A percentile compares a stretch with the other conserved stretches of the same genome.
Evolutionary conservation across 1,139 yeast species (phyloP).

Genomic region (Magnusiomyces magnusii): DNA sequence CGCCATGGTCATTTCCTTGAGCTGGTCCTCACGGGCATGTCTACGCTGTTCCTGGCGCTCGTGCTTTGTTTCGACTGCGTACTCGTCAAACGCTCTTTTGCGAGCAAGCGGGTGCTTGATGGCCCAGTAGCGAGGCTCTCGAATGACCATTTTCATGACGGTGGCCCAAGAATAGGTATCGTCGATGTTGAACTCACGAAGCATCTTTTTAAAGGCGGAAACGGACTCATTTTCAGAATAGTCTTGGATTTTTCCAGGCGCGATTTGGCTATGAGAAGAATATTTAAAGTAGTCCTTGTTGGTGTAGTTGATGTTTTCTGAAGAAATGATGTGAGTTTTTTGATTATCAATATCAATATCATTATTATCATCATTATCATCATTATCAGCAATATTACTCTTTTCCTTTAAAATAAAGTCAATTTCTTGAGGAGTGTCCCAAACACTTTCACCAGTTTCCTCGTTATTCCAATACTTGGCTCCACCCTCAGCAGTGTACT

Average conservation of each 20-base stretch:
- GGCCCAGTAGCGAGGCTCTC: slow-evolving; percentile 63
- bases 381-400: no score
- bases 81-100: slow-evolving; percentile 58
- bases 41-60: slow-evolving; percentile 37
- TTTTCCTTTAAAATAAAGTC: slow-evolving; percentile 12
- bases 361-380: slow-evolving; percentile 8
- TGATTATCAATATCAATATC: slow-evolving; percentile 8
- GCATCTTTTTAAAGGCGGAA: slow-evolving; percentile 44
- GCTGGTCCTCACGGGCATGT: slow-evolving; percentile 47
- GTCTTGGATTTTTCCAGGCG: slow-evolving; percentile 9
- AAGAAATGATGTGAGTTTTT: slow-evolving; percentile 2
- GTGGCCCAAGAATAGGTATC: slow-evolving; percentile 65
- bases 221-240: slow-evolving; percentile 36
- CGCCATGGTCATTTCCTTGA: slow-evolving; percentile 45
- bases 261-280: slow-evolving; percentile 12
- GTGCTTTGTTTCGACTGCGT: slow-evolving; percentile 46
- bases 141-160: slow-evolving; percentile 53
- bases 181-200: slow-evolving; percentile 51
- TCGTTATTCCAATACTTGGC: slow-evolving; percentile 63
- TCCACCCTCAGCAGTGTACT: slow-evolving; percentile 60
- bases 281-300: slow-evolving; percentile 11
- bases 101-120: slow-evolving; percentile 54
- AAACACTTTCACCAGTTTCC: slow-evolving; percentile 59
- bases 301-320: background rate
- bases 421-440: slow-evolving; percentile 61